phyloP scores from a whole-genome alignment of 352 stramenopile species.

The Globisporangium cystogenes region DNA sequence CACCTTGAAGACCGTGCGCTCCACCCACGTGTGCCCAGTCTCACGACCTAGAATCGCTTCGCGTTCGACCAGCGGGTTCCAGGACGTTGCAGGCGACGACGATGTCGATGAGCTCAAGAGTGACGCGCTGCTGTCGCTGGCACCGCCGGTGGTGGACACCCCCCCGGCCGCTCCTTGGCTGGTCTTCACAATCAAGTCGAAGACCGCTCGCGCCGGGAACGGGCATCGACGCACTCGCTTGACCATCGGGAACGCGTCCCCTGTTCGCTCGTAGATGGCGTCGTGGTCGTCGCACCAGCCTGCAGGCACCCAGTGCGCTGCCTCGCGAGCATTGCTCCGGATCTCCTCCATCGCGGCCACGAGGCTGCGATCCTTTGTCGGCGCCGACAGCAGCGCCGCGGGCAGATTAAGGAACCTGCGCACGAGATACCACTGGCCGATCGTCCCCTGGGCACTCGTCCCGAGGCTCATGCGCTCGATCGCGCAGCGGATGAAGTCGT shows the following conservation, averaged over 20 bases:
- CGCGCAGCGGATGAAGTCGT: conserved; percentile 55
- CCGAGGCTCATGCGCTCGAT: conserved; percentile 58
- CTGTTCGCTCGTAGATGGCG: conserved; percentile 42
- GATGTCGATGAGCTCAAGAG: too few species aligned
- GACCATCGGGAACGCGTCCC: conserved; percentile 59
- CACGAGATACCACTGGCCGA: conserved; percentile 64
- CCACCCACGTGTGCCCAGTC: conserved; percentile 47
- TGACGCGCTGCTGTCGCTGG: background rate
- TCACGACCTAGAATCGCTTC: conserved; percentile 43
- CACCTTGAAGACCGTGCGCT: conserved; percentile 53
- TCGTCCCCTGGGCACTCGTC: conserved; percentile 32
- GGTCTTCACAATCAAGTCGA: conserved; percentile 61
- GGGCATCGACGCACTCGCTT: conserved; percentile 54
- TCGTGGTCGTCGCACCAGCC: conserved; percentile 36
- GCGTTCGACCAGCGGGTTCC: conserved; percentile 40
- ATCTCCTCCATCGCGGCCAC: conserved; percentile 44
- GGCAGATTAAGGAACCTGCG: conserved; percentile 61
- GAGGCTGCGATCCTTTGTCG: conserved; percentile 52
- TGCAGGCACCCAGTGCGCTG: conserved; percentile 27
- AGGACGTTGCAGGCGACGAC: background rate
- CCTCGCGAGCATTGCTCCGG: conserved; percentile 34
- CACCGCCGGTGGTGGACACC: background rate
- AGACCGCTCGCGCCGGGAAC: conserved; percentile 65
- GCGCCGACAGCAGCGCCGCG: conserved; percentile 18
- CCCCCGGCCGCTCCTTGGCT: background rate